A percentile compares a stretch with the other conserved stretches of the same genome.
phyloP scores from a whole-genome alignment of 2,329 filamentous ascomycete genomes.

The Biscogniauxia sp. region DNA sequence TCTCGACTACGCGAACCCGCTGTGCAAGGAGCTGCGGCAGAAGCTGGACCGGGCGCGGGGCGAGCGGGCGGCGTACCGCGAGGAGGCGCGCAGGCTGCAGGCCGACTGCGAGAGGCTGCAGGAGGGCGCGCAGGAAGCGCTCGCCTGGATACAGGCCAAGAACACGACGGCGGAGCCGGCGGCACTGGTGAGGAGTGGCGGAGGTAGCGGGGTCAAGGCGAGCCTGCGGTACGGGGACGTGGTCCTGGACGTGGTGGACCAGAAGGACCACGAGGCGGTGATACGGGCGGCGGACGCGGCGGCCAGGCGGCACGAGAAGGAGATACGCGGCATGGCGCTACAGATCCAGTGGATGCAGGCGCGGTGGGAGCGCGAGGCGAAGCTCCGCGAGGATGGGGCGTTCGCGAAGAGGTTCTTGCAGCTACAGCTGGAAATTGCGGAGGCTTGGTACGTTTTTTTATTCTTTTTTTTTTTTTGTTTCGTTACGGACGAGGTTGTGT shows the following conservation, averaged over 20 bases:
- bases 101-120: slow-evolving; percentile 48
- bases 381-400: slow-evolving; percentile 74
- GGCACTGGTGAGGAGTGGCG: slow-evolving; percentile 14
- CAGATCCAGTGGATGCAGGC: slow-evolving; percentile 91
- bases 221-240: slow-evolving; percentile 42
- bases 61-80: slow-evolving; percentile 57
- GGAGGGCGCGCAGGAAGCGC: slow-evolving; percentile 37
- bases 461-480: slow-evolving; percentile 4
- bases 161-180: slow-evolving; percentile 25
- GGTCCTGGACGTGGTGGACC: slow-evolving; percentile 48
- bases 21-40: slow-evolving; percentile 49
- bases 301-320: slow-evolving; percentile 68
- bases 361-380: slow-evolving; percentile 74
- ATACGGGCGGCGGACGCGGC: slow-evolving; percentile 58
- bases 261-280: slow-evolving; percentile 42
- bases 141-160: slow-evolving; percentile 34
- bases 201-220: slow-evolving; percentile 26
- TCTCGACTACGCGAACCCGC: slow-evolving; percentile 21
- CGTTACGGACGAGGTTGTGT: background rate
- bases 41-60: slow-evolving; percentile 70
- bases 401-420: slow-evolving; percentile 85
- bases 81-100: slow-evolving; percentile 54
- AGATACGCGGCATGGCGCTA: slow-evolving; percentile 78
- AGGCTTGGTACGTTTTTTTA: slow-evolving; percentile 71
- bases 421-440: slow-evolving; percentile 76